Conservation (phyloP, 148 eudicot species). For the Pouteria glomerata region DNA sequence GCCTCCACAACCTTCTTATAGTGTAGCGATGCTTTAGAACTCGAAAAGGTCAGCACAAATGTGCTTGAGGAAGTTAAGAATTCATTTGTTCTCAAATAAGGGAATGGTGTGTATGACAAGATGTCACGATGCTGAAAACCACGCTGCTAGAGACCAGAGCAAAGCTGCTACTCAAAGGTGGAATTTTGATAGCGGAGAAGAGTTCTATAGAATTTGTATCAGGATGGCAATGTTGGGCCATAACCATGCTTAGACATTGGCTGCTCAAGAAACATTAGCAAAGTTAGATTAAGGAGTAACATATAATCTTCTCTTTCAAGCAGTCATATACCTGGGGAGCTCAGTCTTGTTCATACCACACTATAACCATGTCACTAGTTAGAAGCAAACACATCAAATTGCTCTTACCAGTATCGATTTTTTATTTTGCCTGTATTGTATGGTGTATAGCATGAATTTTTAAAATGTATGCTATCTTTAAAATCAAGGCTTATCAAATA, state of each 20-base stretch:
- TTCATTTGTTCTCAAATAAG: too few relatives aligned
- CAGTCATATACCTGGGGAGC: background rate
- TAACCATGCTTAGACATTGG: conserved; percentile 57
- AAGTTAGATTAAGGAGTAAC: conserved; percentile 62
- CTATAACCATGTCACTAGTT: background rate
- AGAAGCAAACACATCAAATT: background rate
- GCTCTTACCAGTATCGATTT: background rate
- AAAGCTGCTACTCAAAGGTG: conserved; percentile 57
- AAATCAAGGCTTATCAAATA: too few relatives aligned
- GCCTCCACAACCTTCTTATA: conserved; percentile 54
- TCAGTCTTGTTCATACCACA: conserved; percentile 18
- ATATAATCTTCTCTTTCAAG: conserved; percentile 22
- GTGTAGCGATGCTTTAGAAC: conserved; percentile 58
- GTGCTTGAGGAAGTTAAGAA: conserved; percentile 68
- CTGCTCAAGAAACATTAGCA: conserved; percentile 72
- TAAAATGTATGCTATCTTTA: too few relatives aligned
- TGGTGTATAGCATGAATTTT: too few relatives aligned
- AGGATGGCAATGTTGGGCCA: conserved; percentile 74
- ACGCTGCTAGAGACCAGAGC: conserved; percentile 69
- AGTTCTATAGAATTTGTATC: conserved; percentile 64
- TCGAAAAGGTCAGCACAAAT: conserved; percentile 52
- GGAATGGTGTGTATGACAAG: too few relatives aligned
- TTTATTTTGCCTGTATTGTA: background rate
- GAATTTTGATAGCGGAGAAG: conserved; percentile 62
- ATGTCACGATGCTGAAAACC: conserved; percentile 63